Conservation (phyloP, 2,329 filamentous ascomycete species). For the Fusarium falciforme region DNA sequence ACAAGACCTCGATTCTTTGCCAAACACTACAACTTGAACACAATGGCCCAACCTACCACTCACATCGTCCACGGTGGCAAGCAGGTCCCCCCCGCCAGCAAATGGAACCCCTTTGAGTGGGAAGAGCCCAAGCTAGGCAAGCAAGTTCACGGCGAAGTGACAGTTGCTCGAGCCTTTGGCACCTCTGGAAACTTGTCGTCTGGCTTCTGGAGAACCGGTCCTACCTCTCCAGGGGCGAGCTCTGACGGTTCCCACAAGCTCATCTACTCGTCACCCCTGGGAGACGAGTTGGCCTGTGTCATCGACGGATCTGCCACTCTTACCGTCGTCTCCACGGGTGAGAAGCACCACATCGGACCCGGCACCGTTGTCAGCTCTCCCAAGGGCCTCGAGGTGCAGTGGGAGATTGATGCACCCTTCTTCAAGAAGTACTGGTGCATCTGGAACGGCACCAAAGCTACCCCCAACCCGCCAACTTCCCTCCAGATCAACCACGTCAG, state of each 20-base stretch:
- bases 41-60: constrained; percentile 4
- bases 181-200: constrained; percentile 1
- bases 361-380: constrained; percentile 5
- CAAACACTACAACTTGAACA: neutral
- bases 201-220: constrained; percentile 3
- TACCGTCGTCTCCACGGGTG: neutral
- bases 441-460: constrained; percentile 5
- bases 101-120: constrained; percentile 12
- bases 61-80: constrained; percentile 8
- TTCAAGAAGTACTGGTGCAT: constrained; percentile 19
- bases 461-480: neutral
- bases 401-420: constrained; percentile 4
- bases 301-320: constrained; percentile 8
- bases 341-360: constrained; percentile 2
- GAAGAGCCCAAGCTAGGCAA: constrained; percentile 12
- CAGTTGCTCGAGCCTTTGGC: constrained; percentile 1
- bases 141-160: constrained; percentile 5
- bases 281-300: constrained; percentile 1
- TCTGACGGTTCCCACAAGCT: constrained; percentile 4
- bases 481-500: constrained; percentile 14
- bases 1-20: neutral
- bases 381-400: constrained; percentile 4
- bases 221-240: neutral
- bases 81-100: constrained; percentile 1
- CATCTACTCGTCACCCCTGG: constrained; percentile 3